phyloP scores from a whole-genome alignment of 2,329 filamentous ascomycete species.

The Cladobotryum mycophilum region DNA sequence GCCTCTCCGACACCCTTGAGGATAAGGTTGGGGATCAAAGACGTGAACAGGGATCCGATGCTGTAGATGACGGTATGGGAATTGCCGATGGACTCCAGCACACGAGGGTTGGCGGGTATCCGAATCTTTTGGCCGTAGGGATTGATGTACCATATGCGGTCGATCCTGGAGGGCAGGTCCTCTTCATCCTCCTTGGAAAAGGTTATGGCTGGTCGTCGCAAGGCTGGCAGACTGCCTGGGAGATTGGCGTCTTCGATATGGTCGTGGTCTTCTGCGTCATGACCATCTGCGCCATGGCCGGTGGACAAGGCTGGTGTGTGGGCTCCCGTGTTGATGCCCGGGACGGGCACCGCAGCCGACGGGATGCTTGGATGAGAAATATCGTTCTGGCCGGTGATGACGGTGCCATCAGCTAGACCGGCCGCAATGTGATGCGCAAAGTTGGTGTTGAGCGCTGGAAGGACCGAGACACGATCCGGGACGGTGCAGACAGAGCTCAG shows the following conservation, averaged over 20 bases:
- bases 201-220: constrained; percentile 73
- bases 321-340: constrained; percentile 15
- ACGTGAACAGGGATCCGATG: constrained; percentile 91
- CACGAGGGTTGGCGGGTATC: constrained; percentile 74
- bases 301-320: constrained; percentile 24
- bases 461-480: constrained; percentile 65
- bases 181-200: constrained; percentile 74
- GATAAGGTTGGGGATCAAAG: constrained; percentile 75
- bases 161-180: constrained; percentile 70
- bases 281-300: constrained; percentile 43
- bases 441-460: constrained; percentile 90
- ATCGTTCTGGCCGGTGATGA: constrained; percentile 87
- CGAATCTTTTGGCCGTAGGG: constrained; percentile 96
- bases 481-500: constrained; percentile 83
- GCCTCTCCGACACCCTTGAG: constrained; percentile 66
- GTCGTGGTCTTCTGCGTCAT: constrained; percentile 52
- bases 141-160: constrained; percentile 93
- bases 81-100: constrained; percentile 59
- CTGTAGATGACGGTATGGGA: constrained; percentile 75
- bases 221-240: constrained; percentile 70
- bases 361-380: constrained; percentile 77
- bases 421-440: constrained; percentile 94
- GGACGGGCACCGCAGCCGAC: constrained; percentile 36
- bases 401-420: constrained; percentile 64
- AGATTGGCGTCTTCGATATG: constrained; percentile 72